phyloP scores from a whole-genome alignment of 345 rosid genomes.

The Geranium brycei region DNA sequence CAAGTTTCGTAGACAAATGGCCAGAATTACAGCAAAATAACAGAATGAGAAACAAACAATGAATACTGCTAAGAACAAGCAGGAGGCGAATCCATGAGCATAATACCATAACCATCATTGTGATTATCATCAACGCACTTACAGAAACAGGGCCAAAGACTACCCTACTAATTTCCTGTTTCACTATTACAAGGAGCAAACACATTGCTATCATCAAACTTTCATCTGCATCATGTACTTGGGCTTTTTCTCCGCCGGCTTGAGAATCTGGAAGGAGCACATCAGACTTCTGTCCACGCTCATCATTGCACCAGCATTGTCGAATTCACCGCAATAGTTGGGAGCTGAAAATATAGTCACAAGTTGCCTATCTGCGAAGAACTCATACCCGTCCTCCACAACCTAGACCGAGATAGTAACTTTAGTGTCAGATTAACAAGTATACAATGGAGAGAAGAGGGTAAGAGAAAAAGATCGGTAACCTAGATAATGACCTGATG shows the following conservation, averaged over 20 bases:
- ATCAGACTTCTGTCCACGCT: constrained; percentile 68
- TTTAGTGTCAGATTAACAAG: constrained; percentile 4
- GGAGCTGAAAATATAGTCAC: constrained; percentile 95
- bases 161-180: not conserved
- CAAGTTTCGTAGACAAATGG: no score
- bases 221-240: constrained; percentile 53
- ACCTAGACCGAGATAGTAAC: constrained; percentile 36
- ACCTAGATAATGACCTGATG: constrained; percentile 49
- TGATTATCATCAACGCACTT: not conserved
- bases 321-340: constrained; percentile 92
- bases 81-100: no score
- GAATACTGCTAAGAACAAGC: no score
- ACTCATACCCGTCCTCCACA: constrained; percentile 96
- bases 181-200: constrained; percentile 19
- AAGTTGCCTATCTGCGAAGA: constrained; percentile 86
- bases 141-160: no score
- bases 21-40: no score
- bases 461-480: not conserved
- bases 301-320: constrained; percentile 99
- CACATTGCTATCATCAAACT: constrained; percentile 28
- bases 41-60: no score
- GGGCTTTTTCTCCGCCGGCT: constrained; percentile 79
- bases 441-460: no score
- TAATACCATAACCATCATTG: not conserved
- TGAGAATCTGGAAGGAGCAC: constrained; percentile 96